Evolutionary conservation across 148 eudicot species (phyloP).

Genomic region (Rhododendron vialii): DNA sequence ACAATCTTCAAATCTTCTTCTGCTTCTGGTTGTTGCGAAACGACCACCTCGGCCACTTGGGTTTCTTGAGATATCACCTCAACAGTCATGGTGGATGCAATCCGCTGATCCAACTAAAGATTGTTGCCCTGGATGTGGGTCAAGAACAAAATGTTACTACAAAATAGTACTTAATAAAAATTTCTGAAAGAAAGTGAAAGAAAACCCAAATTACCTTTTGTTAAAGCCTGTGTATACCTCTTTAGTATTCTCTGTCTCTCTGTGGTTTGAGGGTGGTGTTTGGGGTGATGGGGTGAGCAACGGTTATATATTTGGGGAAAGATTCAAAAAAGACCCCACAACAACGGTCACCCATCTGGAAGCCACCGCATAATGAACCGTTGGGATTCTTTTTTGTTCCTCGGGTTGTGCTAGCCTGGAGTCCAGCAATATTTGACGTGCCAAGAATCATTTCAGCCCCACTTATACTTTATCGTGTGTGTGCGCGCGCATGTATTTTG

Average conservation of each 20-base stretch:
- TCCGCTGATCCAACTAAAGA: not conserved
- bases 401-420: constrained; percentile 15
- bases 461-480: not conserved
- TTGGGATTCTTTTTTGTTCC: constrained; percentile 2
- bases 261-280: not conserved
- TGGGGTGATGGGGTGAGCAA: constrained; percentile 3
- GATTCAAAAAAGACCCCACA: not conserved
- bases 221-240: not conserved
- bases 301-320: constrained; percentile 30
- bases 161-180: too few relatives aligned
- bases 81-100: constrained; percentile 27
- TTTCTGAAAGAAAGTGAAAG: not conserved
- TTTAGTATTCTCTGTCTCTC: not conserved
- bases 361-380: constrained; percentile 15
- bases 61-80: constrained; percentile 28
- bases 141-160: not conserved
- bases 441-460: constrained; percentile 11
- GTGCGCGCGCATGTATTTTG: not conserved
- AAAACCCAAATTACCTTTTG: not conserved
- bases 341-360: constrained; percentile 13
- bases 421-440: constrained; percentile 3
- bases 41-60: constrained; percentile 21
- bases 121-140: not conserved
- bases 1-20: constrained; percentile 1
- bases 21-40: constrained; percentile 6